These are phyloP conservation scores for Picochlorum sp. DNA, from an alignment of 139 green algal species.

Conservation along the genomic window DNA sequence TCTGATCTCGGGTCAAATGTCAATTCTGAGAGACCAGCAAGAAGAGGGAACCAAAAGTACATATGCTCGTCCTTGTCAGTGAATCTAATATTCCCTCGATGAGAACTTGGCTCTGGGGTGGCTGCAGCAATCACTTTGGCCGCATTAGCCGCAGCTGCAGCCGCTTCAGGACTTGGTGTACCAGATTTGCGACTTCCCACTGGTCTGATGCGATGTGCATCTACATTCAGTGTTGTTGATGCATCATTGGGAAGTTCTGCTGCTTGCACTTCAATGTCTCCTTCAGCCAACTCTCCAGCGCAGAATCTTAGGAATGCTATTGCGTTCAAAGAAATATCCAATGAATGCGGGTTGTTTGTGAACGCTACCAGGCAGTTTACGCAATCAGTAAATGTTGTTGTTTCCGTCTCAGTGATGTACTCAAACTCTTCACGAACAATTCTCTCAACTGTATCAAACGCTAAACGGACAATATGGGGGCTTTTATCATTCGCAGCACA, in stretches of 20 bases:
- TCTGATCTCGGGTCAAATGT: conserved; percentile 90
- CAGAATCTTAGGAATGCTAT: conserved; percentile 98
- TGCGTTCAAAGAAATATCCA: conserved; percentile 90
- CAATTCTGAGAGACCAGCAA: conserved; percentile 92
- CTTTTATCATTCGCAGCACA: conserved; percentile 75
- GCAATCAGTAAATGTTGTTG: conserved; percentile 95
- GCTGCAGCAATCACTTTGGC: not conserved
- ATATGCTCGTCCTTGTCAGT: conserved; percentile 88
- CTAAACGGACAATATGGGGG: conserved; percentile 72
- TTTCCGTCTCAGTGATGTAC: conserved; percentile 96
- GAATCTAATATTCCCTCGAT: conserved; percentile 36
- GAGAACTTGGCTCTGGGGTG: not conserved
- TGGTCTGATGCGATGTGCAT: conserved; percentile 34
- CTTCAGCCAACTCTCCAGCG: conserved; percentile 90
- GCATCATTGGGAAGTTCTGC: conserved; percentile 39
- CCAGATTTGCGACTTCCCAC: not conserved
- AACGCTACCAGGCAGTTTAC: conserved; percentile 99
- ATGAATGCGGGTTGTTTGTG: conserved; percentile 92
- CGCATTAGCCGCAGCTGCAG: not conserved
- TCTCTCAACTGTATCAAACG: conserved; percentile 95
- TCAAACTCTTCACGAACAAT: conserved; percentile 97
- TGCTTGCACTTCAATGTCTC: conserved; percentile 59
- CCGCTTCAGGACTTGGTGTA: conserved; percentile 3
- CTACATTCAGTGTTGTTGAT: conserved; percentile 10
- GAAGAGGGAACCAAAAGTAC: conserved; percentile 98